These are phyloP conservation scores for Calonectria pseudoturangicola DNA, from an alignment of 2,329 filamentous ascomycete species.

Conservation along the genomic window DNA sequence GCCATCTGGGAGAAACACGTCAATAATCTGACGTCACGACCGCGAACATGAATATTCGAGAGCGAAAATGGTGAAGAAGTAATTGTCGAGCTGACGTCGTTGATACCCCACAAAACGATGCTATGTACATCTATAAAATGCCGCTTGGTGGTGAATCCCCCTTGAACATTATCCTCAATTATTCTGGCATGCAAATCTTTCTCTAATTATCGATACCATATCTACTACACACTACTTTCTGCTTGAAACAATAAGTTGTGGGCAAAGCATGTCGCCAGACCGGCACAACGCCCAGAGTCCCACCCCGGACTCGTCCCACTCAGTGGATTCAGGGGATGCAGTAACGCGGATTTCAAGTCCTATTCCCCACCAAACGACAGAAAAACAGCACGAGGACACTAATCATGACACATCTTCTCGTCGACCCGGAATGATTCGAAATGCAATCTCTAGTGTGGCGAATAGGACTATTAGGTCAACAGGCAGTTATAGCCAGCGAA, in stretches of 20 bases:
- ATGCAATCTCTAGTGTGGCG: background rate
- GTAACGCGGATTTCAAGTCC: background rate
- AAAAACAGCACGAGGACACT: background rate
- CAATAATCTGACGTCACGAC: conserved; percentile 2
- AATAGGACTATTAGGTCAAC: background rate
- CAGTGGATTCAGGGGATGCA: background rate
- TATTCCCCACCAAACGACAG: background rate
- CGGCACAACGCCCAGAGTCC: background rate
- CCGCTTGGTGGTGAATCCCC: no score
- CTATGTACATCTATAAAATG: background rate
- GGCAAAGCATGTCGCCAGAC: background rate
- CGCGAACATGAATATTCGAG: background rate
- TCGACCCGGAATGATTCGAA: background rate
- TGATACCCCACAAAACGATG: no score
- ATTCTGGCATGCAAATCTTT: background rate
- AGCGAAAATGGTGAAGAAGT: no score
- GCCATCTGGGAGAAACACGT: background rate
- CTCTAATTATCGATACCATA: no score
- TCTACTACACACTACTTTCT: no score
- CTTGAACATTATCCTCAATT: no score
- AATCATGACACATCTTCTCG: background rate
- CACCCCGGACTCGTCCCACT: background rate
- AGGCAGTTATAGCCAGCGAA: background rate
- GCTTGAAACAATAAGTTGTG: background rate
- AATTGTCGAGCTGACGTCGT: background rate